These are phyloP conservation scores for Arabidopsis hybrid DNA, from an alignment of 441 rosid species.

Conservation along the genomic window DNA sequence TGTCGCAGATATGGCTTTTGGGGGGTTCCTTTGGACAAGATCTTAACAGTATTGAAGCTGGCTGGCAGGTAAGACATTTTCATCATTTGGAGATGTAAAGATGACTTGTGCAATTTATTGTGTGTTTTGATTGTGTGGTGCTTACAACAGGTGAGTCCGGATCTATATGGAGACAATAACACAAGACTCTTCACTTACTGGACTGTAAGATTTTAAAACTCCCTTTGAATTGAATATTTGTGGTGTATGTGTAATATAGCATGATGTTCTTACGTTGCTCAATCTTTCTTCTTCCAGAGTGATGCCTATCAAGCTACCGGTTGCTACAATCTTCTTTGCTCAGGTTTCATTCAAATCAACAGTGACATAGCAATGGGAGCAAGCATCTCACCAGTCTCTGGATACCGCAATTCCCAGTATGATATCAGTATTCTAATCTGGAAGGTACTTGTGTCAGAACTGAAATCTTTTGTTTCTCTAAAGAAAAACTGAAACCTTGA, in stretches of 20 bases:
- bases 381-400: conserved; percentile 94
- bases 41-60: conserved; percentile 99
- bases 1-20: conserved; percentile 95
- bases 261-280: background rate
- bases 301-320: conserved; percentile 99
- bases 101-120: conserved; percentile 21
- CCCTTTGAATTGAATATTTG: background rate
- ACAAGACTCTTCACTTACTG: conserved; percentile 99
- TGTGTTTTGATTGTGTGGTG: conserved; percentile 3
- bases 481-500: background rate
- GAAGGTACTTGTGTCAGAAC: conserved; percentile 68
- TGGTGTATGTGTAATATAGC: background rate
- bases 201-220: conserved; percentile 70
- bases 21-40: conserved; percentile 99
- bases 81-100: background rate
- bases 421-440: conserved; percentile 94
- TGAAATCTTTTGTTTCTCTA: background rate
- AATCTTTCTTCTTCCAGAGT: conserved; percentile 59
- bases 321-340: conserved; percentile 98
- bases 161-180: conserved; percentile 98
- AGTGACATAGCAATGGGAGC: conserved; percentile 98
- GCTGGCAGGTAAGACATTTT: conserved; percentile 83
- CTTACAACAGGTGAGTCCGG: conserved; percentile 85
- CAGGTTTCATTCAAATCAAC: conserved; percentile 93
- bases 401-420: conserved; percentile 83